These are phyloP conservation scores for Dothidotthia symphoricarpi DNA, from an alignment of 2,329 filamentous ascomycete species.

Conservation along the genomic window DNA sequence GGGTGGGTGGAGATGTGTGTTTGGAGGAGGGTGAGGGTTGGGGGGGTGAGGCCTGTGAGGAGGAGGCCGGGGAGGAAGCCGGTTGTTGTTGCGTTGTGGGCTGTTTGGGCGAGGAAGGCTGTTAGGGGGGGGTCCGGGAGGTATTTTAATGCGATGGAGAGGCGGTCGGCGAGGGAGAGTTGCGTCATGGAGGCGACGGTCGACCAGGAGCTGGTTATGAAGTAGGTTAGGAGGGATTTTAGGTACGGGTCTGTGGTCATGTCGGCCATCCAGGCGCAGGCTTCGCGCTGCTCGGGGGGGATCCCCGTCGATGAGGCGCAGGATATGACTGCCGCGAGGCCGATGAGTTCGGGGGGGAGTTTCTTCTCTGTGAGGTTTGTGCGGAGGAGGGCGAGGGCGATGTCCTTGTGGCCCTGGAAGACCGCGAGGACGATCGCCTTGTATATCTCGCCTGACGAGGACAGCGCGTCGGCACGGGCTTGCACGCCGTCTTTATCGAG, in stretches of 20 bases:
- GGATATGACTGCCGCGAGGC: conserved; percentile 50
- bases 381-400: conserved; percentile 69
- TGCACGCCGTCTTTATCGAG: conserved; percentile 54
- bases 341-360: conserved; percentile 53
- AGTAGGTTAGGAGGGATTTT: conserved; percentile 73
- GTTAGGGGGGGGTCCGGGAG: conserved; percentile 55
- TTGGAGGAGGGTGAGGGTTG: conserved; percentile 71
- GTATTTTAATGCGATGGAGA: conserved; percentile 71
- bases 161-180: conserved; percentile 70
- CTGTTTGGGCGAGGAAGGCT: conserved; percentile 52
- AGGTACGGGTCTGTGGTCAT: conserved; percentile 74
- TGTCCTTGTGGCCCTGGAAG: conserved; percentile 67
- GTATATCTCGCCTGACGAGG: conserved; percentile 60
- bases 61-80: conserved; percentile 77
- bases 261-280: conserved; percentile 61
- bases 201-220: conserved; percentile 74
- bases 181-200: conserved; percentile 70
- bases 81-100: conserved; percentile 58
- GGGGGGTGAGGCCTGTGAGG: conserved; percentile 72
- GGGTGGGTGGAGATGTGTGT: conserved; percentile 72
- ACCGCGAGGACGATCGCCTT: conserved; percentile 74
- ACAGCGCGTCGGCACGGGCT: conserved; percentile 51
- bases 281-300: conserved; percentile 59
- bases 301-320: conserved; percentile 44
- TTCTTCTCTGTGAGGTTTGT: conserved; percentile 66